Evolutionary conservation across 2,329 filamentous ascomycete species (phyloP), one percentile per base, ranked within the genome.

Genomic region (Claviceps pusilla): DNA sequence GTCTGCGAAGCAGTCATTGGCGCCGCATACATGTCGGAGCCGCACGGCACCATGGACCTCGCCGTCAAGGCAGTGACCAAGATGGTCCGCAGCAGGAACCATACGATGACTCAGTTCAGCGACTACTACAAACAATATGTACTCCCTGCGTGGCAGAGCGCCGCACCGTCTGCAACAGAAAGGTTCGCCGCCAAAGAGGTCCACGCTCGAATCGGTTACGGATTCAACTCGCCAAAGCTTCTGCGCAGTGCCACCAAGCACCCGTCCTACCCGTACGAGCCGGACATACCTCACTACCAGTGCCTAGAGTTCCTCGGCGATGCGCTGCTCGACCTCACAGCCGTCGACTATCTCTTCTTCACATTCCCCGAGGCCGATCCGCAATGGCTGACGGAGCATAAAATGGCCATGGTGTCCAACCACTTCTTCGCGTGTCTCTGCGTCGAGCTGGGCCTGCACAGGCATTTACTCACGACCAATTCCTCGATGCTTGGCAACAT

Each of bases 351-450:
- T 61, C 76, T 98, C 4, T 97, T 89, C 69, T 77, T 82, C 60
- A 76, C 74, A 3, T 89, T 86, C 61, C 89, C 89, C 0, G 73
- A 80, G 52, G 87, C 85, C 55, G 89, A 95, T 63, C 91, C 93
- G 0, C 90, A 97, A 66, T 97, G 91, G 91, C 75, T 98, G 56
- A 97, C 93, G 0, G 93, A 97, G 69, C 91, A 97, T 75, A 97
- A 97, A 71, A 96, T 94, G 83, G 89, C 90, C n/a, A 96, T 98
- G 87, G 90, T 93, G 0, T 93, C 88, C 53, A 98, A 98, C 71
- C 89, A 90, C 57, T 98, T 97, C 64, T 76, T 96, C 1, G 89
- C 87, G 1, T 87, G 83, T 19, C 73, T 97, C 3, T 86, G 86
- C 56, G 87, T 94, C 3, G 77, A 80, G 50, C 77, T 97, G 0